These are phyloP conservation scores for Talaromyces trachyspermus DNA, from an alignment of 495 filamentous ascomycete genomes.

Conservation along the genomic window DNA sequence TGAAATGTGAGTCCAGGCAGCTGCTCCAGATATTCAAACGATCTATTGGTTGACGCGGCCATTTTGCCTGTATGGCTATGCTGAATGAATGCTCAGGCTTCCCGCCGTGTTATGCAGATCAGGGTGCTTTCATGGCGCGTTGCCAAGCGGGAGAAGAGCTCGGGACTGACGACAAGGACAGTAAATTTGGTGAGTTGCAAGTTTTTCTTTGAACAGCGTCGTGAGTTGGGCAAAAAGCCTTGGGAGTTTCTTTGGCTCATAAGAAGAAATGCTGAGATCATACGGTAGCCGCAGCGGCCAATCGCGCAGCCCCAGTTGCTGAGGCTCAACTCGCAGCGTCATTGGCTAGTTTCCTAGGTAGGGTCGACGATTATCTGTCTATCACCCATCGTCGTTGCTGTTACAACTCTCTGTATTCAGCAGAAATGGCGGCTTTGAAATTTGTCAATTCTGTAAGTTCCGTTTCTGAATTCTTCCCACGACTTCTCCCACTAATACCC, in stretches of 20 bases:
- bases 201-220: too few species aligned
- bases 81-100: constrained; percentile 16
- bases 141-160: background rate
- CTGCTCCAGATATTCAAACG: constrained; percentile 80
- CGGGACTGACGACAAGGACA: background rate
- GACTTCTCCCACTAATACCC: too few species aligned
- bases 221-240: too few species aligned
- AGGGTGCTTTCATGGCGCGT: constrained; percentile 5
- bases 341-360: too few species aligned
- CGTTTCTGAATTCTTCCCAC: too few species aligned
- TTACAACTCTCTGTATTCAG: background rate
- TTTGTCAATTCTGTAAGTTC: constrained; percentile 55
- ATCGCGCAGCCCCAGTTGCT: background rate
- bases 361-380: too few species aligned
- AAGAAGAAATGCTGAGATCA: background rate
- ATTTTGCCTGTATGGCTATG: constrained; percentile 55
- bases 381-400: background rate
- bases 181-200: too few species aligned
- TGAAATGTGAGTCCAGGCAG: constrained; percentile 82
- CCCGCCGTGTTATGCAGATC: constrained; percentile 4
- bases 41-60: constrained; percentile 60
- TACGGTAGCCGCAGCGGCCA: background rate
- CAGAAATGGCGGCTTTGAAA: constrained; percentile 48
- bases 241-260: too few species aligned
- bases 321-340: background rate